Conservation (phyloP, 257 asterid species). For the Lycium ferocissimum region DNA sequence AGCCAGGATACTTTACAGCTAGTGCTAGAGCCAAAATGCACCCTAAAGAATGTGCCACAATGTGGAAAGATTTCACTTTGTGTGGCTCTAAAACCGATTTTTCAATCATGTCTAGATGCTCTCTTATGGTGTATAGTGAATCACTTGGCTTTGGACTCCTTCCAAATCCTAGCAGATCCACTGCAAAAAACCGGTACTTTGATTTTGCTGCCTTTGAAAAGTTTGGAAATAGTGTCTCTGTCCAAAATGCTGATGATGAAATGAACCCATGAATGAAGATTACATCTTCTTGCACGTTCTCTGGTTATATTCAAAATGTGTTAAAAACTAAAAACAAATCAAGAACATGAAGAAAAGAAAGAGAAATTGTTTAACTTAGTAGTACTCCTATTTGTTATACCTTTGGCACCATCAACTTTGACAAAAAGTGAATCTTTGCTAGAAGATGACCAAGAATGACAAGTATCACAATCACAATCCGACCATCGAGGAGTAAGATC, state of each 20-base stretch:
- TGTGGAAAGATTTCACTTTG: conserved; percentile 82
- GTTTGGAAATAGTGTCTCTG: conserved; percentile 85
- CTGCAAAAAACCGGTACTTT: conserved; percentile 79
- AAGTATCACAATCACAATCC: conserved; percentile 83
- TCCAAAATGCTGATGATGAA: conserved; percentile 93
- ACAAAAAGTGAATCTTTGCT: conserved; percentile 69
- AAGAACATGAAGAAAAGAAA: neutral
- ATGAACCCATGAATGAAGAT: conserved; percentile 93
- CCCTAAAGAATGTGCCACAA: conserved; percentile 94
- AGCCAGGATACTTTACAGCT: conserved; percentile 67
- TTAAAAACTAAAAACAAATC: neutral
- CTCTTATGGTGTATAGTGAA: conserved; percentile 78
- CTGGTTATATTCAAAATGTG: conserved; percentile 34
- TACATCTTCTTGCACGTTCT: conserved; percentile 75
- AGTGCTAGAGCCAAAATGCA: conserved; percentile 94
- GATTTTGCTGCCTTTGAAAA: conserved; percentile 69
- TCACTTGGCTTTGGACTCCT: conserved; percentile 90
- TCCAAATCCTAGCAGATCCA: conserved; percentile 93
- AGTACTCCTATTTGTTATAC: conserved; percentile 34
- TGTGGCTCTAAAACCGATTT: conserved; percentile 71
- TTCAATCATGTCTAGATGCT: conserved; percentile 93
- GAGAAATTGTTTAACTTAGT: neutral
- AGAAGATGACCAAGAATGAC: conserved; percentile 70
- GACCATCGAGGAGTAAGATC: conserved; percentile 75
- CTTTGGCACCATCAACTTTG: conserved; percentile 70